Conservation (phyloP, 2,329 filamentous ascomycete genomes). For the Clonostachys solani region DNA sequence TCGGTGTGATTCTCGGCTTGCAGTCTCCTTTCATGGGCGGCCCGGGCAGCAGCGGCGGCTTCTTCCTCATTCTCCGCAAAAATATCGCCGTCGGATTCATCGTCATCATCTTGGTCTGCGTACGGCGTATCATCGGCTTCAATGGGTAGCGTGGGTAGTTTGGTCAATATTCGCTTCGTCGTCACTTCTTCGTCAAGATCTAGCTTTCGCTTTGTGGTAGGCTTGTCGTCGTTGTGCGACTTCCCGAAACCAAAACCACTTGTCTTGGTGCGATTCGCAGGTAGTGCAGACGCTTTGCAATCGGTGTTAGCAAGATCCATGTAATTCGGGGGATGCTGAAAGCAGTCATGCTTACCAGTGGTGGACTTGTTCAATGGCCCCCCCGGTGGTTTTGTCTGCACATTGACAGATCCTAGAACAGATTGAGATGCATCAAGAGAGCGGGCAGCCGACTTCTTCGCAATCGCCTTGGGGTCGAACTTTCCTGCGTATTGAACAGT, state of each 20-base stretch:
- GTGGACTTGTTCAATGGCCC: constrained; percentile 21
- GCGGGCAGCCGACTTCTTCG: constrained; percentile 66
- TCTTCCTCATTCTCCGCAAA: constrained; percentile 85
- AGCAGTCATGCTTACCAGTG: constrained; percentile 23
- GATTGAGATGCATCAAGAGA: constrained; percentile 46
- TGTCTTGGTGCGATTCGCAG: constrained; percentile 69
- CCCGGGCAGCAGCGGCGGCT: constrained; percentile 77
- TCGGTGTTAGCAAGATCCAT: constrained; percentile 13
- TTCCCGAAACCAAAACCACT: constrained; percentile 82
- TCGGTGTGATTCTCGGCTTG: constrained; percentile 33
- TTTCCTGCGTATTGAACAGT: constrained; percentile 67
- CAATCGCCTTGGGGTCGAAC: constrained; percentile 83
- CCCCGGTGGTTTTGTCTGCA: constrained; percentile 26
- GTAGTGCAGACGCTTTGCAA: constrained; percentile 44
- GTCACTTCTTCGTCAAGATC: constrained; percentile 87
- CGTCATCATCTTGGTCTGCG: constrained; percentile 61
- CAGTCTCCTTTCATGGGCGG: constrained; percentile 76
- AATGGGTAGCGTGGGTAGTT: constrained; percentile 74
- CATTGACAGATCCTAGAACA: constrained; percentile 41
- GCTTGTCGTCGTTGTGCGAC: constrained; percentile 62
- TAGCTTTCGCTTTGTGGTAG: constrained; percentile 67
- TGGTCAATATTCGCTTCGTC: constrained; percentile 82
- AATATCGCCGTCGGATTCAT: constrained; percentile 71
- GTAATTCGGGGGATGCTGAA: not conserved
- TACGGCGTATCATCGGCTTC: constrained; percentile 59